Base-by-base conservation (phyloP, 495 filamentous ascomycete genomes). In the Tuber aestivum region DNA sequence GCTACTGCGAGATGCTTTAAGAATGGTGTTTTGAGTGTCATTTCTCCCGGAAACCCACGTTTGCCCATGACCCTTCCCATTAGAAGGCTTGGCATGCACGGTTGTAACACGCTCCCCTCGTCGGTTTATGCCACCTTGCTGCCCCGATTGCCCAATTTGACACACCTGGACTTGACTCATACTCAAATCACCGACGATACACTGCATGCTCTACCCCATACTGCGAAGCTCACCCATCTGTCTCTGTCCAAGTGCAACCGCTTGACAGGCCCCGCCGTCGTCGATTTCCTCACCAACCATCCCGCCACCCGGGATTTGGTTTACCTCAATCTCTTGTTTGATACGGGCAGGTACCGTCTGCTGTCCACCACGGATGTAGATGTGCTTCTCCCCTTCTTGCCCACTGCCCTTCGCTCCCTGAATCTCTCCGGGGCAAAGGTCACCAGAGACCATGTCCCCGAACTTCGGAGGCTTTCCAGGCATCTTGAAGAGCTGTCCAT, bases 401-500 rank as follows among this genome's bases (percentile, higher is more conserved):
- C 93, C 0, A 75, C 84, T 38, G 90, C 90, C 27, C 88, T 97
- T 41, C 88, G 88, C 38, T 93, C 91, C 41, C 86, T 97, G 72
- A 95, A 92, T 83, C 84, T 97, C 41, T 93, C 91, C 56, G 93
- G 93, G 40, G 89, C 89, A 75, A 90, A 89, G 82, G 90, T 95
- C 84, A 87, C 87, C 41, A 83, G 87, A 0, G 85, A 86, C 9
- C 92, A 95, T 79, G 86, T 92, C 18, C 85, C 89, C 5, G 84
- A 90, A 27, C 84, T 97, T 41, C 84, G 86, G n/a, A 77, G 90
- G 9, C 84, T 95, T 76, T 92, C 92, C 38, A 93, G 93, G 82
- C 91, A 94, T 77, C 82, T 96, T 45, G 92, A 95, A 82, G 93
- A 95, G 82, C 85, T 97, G 41, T 89, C 92, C 14, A 82, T 95